Base-by-base conservation (phyloP, 106 monocot species). In the Dendrobium chrysotoxum region DNA sequence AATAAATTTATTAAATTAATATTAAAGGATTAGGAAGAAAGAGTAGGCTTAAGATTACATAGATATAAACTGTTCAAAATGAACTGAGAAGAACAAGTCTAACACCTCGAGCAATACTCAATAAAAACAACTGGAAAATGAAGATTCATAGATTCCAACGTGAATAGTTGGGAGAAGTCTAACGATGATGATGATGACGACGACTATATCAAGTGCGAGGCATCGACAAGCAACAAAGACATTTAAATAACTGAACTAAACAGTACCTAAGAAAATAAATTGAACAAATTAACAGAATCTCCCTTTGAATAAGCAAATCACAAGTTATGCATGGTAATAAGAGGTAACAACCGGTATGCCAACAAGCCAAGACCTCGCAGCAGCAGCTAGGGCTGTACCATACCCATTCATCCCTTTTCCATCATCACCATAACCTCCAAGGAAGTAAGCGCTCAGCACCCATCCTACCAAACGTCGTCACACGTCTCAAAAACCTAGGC, bases 271-370 rank as follows among this genome's bases (percentile, higher is more conserved):
- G n/a, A 50, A 65, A 26, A 25, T 23, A 25, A 15, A 50, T 44
- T 10, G 12, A 46, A 12, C 46, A 46, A 7, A 7, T 13, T 11
- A 50, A 50, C 50, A 50, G 50, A 50, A 13, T 50, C 11, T 15
- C n/a, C 64, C 64, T 65, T 65, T n/a, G 4, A 65, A 65, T 65
- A 23, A 65, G 25, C 64, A 65, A 26, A 65, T 25, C 64, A 64
- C 64, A 64, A 64, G n/a, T 64, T 26, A 50, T 26, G 25, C 38
- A 15, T 17, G 16, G 46, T 53, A 20, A 77, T 47, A 45, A 6
- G 25, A 77, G 11, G 6, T 10, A 71, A 30, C 84, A 88, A 96
- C 96, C 75, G 96, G 96, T 44, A 93, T 93, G 66, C 93, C 96
- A 50, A 86, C 73, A 1, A 84, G 88, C 96, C 93, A 94, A 28